Evolutionary conservation across 1,139 yeast species (phyloP).

Genomic region (Torulaspora globosa): DNA sequence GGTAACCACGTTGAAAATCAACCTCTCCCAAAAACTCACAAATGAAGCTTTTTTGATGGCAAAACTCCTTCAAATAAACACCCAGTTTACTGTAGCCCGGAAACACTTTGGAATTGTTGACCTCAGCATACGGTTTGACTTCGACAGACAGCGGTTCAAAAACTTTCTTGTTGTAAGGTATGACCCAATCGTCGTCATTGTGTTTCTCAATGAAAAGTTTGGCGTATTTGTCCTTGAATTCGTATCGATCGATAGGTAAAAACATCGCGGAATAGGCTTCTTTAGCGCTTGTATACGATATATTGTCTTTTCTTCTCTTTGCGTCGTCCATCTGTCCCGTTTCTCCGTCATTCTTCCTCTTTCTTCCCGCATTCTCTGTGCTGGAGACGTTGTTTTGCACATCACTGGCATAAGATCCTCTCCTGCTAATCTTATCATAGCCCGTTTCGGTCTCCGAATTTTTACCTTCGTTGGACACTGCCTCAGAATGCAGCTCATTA

Average conservation of each 20-base stretch:
- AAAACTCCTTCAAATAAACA: slow-evolving; percentile 46
- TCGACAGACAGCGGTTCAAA: slow-evolving; percentile 27
- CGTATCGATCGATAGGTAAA: slow-evolving; percentile 46
- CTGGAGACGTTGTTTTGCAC: slow-evolving; percentile 1
- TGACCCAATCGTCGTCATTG: slow-evolving; percentile 33
- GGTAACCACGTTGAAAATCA: slow-evolving; percentile 59
- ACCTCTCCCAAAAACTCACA: slow-evolving; percentile 73
- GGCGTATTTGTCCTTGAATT: slow-evolving; percentile 43
- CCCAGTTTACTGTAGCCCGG: slow-evolving; percentile 72
- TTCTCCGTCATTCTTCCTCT: slow-evolving; percentile 10
- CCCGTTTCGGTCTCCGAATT: background rate
- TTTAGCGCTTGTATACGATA: slow-evolving; percentile 30
- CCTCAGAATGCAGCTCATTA: background rate
- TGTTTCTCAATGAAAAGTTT: slow-evolving; percentile 33
- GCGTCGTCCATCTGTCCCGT: slow-evolving; percentile 3
- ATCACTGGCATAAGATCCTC: slow-evolving; percentile 10
- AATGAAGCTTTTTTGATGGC: slow-evolving; percentile 49
- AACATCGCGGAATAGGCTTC: slow-evolving; percentile 52
- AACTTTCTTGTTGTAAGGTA: slow-evolving; percentile 20
- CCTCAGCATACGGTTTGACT: slow-evolving; percentile 38
- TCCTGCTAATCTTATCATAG: background rate
- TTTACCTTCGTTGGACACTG: background rate
- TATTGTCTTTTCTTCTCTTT: slow-evolving; percentile 34
- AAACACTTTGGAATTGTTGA: slow-evolving; percentile 41
- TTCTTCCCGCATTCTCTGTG: slow-evolving; percentile 20